phyloP scores from a whole-genome alignment of 2,329 filamentous ascomycete species.

The Capronia americana region DNA sequence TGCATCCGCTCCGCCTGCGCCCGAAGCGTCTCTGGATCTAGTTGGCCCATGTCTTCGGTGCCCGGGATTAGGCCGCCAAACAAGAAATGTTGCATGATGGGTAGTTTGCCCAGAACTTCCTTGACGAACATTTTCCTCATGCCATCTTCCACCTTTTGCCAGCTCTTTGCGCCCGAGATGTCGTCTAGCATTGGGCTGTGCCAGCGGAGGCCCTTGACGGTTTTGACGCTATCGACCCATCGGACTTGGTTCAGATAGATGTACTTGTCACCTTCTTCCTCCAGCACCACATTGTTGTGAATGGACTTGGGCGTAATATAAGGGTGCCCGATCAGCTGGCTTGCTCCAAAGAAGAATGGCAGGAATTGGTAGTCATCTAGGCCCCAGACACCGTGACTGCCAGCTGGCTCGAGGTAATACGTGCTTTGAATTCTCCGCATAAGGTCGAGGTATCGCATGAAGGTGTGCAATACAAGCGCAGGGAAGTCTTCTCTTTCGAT shows the following conservation, averaged over 20 bases:
- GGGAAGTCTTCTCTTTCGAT: constrained; percentile 72
- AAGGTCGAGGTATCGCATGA: constrained; percentile 79
- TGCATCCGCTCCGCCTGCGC: constrained; percentile 60
- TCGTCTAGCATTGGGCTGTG: constrained; percentile 98
- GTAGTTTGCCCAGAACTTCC: constrained; percentile 89
- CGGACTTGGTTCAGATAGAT: constrained; percentile 90
- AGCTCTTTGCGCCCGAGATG: constrained; percentile 86
- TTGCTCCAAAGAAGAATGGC: constrained; percentile 91
- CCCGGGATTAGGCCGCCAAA: constrained; percentile 88
- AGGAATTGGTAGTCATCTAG: constrained; percentile 97
- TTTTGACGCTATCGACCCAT: constrained; percentile 97
- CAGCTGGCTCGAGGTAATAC: constrained; percentile 96
- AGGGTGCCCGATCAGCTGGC: constrained; percentile 83
- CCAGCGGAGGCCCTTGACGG: constrained; percentile 91
- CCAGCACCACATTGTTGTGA: constrained; percentile 84
- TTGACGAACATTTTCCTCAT: constrained; percentile 97
- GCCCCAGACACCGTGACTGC: constrained; percentile 97
- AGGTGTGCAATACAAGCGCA: constrained; percentile 76
- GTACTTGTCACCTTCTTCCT: constrained; percentile 83
- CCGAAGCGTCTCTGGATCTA: constrained; percentile 59
- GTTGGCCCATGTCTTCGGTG: constrained; percentile 74
- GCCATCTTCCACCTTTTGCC: constrained; percentile 89
- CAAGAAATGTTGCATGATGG: constrained; percentile 98
- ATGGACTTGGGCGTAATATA: constrained; percentile 81
- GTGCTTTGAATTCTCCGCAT: constrained; percentile 89